Base-by-base conservation (phyloP, 2,329 filamentous ascomycete species). In the Xylaria sp. region DNA sequence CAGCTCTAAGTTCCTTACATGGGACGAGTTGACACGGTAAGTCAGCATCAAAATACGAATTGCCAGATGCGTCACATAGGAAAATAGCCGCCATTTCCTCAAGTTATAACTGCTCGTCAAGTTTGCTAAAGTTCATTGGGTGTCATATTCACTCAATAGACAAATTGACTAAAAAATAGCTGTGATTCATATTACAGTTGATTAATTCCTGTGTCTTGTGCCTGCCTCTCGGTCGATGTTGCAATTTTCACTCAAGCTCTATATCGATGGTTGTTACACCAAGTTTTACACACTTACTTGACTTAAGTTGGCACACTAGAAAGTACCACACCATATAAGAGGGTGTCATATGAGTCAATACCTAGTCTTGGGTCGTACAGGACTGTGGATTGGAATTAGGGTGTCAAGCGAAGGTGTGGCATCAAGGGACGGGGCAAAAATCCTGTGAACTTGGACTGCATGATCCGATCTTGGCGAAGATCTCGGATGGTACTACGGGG, bases 371-470 rank as follows among this genome's bases (percentile, higher is more conserved):
- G 46, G 46, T 50, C 18, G 25, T 50, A 50, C n/a, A 23, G 23
- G 12, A 28, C 23, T 18, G 34, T 6, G 46, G 46, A 48, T 28
- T n/a, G n/a, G 39, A 43, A 23, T 12, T 25, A 57, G 56, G 23
- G 8, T 10, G 5, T 18, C 23, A 13, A 45, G n/a, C 5, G 12
- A 25, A 48, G 41, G 50, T 62, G 50, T 43, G 32, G 46, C 15
- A 18, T 18, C 23, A 52, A 34, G 45, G 45, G 23, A 36, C 20
- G 12, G 34, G 10, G 8, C 23, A 15, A 52, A 13, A 61, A 52
- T 61, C 46, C 23, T 41, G 23, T 39, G 34, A 41, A 52, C 30
- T 52, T n/a, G 34, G 59, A 52, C 23, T 30, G 59, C 32, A 52
- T 41, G 45, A 50, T 32, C 43, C 58, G 58, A 12, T 12, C 59